Conservation (phyloP, 352 stramenopile species). For the Phytophthora pluvialis region DNA sequence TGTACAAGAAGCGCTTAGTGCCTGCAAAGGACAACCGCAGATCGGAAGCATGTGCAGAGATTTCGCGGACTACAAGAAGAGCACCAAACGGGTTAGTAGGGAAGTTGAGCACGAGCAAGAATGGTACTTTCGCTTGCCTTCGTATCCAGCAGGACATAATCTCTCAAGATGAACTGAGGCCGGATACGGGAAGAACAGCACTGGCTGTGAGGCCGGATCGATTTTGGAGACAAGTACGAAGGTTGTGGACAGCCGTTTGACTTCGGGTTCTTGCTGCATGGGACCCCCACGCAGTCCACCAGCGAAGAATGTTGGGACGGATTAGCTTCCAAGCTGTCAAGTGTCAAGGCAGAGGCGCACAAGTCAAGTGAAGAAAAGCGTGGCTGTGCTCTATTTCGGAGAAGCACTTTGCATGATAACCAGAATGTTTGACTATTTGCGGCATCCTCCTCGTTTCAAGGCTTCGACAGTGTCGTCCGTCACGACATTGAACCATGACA, state of each 20-base stretch:
- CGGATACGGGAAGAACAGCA: constrained; percentile 77
- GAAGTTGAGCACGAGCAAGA: too few relatives aligned
- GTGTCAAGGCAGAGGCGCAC: not conserved
- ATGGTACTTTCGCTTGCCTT: constrained; percentile 38
- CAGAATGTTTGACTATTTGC: constrained; percentile 29
- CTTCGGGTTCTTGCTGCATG: constrained; percentile 31
- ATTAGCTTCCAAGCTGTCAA: not conserved
- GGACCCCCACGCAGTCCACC: not conserved
- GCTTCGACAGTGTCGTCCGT: not conserved
- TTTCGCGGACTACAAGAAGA: constrained; percentile 40
- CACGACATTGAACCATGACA: constrained; percentile 24
- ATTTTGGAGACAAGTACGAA: constrained; percentile 66
- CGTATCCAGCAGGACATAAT: constrained; percentile 58
- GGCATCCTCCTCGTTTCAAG: constrained; percentile 19
- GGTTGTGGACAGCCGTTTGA: constrained; percentile 35
- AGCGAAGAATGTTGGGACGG: not conserved
- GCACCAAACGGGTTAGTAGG: not conserved
- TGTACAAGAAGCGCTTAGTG: constrained; percentile 84
- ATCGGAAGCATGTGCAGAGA: constrained; percentile 26
- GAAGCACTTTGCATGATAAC: constrained; percentile 1
- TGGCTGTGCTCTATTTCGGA: constrained; percentile 16
- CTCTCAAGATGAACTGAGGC: constrained; percentile 46
- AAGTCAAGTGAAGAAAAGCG: constrained; percentile 9
- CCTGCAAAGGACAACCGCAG: constrained; percentile 56
- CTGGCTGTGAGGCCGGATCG: constrained; percentile 32